Base-by-base conservation (phyloP, 257 asterid species). In the Jasminum sambac region DNA sequence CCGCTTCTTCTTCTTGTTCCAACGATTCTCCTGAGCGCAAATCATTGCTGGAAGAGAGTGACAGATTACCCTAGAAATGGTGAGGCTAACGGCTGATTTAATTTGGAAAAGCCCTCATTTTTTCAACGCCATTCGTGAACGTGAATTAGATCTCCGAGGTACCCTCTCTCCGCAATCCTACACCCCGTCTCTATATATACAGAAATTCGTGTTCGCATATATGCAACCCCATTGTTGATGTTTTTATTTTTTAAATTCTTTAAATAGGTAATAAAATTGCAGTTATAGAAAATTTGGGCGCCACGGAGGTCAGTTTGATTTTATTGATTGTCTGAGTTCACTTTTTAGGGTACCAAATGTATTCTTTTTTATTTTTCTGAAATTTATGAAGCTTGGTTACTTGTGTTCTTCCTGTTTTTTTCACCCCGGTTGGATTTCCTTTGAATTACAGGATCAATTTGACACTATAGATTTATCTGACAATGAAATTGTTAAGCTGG, bases 401-500 rank as follows among this genome's bases (percentile, higher is more conserved):
- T 64, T 39, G 66, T 50, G 64, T 2, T 65, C 43, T 8, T 13
- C 40, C 23, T 43, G 4, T 30, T 43, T 0, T 43, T 0, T 38
- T 74, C 23, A 37, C 36, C 52, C 43, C 21, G 11, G 60, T 17
- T 38, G 52, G 41, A 72, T 66, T 70, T 34, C 36, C 79, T 72
- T 11, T 63, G 60, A 16, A 23, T 36, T 64, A 46, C 88, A 95
- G 98, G 99, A 91, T 84, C 99, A 95, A 77, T 95, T 91, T 72
- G 98, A 95, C 84, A 90, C 98, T 57, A 77, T 95, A 72, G 99
- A 95, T 75, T 84, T 95, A 74, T 95, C 99, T 36, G 99, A 95
- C 80, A 95, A 95, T 77, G 99, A 95, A 89, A 95, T 95, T 73
- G 99, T 95, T 72, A 95, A 95, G 90, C 95, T 95, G 2, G 99